Conservation (phyloP, 2,329 filamentous ascomycete genomes). For the Phialophora verrucosa region DNA sequence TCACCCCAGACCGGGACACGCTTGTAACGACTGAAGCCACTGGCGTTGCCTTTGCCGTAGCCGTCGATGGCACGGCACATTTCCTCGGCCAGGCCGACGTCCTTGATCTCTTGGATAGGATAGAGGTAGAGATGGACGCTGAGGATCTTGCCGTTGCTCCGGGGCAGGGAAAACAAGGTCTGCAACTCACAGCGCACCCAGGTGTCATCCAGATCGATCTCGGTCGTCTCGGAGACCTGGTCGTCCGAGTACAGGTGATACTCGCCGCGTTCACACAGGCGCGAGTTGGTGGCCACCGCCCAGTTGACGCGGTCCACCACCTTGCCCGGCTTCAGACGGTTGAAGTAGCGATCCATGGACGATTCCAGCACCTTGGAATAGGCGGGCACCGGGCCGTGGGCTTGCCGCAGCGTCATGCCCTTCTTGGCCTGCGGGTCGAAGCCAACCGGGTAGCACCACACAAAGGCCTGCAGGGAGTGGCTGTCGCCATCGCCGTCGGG, state of each 20-base stretch:
- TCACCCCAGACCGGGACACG: constrained; percentile 8
- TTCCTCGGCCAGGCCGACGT: constrained; percentile 8
- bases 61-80: constrained; percentile 10
- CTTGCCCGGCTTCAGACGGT: not conserved
- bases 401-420: constrained; percentile 25
- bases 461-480: constrained; percentile 28
- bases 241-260: no score
- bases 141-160: constrained; percentile 6
- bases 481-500: constrained; percentile 19
- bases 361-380: constrained; percentile 14
- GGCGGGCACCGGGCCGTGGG: constrained; percentile 41
- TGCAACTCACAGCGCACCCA: constrained; percentile 10
- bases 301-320: no score
- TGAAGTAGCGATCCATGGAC: constrained; percentile 18
- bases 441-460: constrained; percentile 29
- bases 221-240: no score
- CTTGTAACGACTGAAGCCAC: constrained; percentile 8
- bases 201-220: not conserved
- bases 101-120: not conserved
- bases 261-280: no score
- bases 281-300: no score
- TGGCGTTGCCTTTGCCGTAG: constrained; percentile 7
- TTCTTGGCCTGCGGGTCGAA: constrained; percentile 31
- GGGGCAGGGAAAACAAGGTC: constrained; percentile 8
- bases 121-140: constrained; percentile 11